A percentile compares a stretch with the other conserved stretches of the same genome.
Conservation (phyloP, 1,139 yeast species). For the Protomyces inouyei region DNA sequence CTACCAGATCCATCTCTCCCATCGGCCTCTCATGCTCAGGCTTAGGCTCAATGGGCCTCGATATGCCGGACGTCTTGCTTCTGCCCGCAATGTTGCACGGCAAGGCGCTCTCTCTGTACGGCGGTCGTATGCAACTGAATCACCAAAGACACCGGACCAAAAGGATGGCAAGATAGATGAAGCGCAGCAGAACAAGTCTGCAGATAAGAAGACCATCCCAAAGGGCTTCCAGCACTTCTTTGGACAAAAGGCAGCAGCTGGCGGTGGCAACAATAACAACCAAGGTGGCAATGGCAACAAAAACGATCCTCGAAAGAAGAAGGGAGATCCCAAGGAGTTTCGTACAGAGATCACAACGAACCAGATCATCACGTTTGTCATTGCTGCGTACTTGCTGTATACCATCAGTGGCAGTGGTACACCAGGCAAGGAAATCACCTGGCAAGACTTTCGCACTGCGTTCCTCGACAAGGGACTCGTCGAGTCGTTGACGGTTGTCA, state of each 20-base stretch:
- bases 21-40: background rate
- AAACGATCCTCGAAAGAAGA: conserved; percentile 21
- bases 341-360: conserved; percentile 25
- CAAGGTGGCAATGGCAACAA: conserved; percentile 2
- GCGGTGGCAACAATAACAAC: background rate
- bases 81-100: background rate
- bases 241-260: conserved; percentile 18
- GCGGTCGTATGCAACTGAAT: conserved; percentile 21
- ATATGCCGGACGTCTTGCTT: background rate
- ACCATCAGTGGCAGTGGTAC: conserved; percentile 29
- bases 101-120: background rate
- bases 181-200: background rate
- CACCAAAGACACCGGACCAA: conserved; percentile 23
- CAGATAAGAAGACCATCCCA: conserved; percentile 17
- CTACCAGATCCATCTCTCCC: background rate
- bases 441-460: conserved; percentile 83
- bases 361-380: conserved; percentile 11
- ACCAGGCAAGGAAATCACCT: conserved; percentile 52
- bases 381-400: conserved; percentile 25
- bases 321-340: conserved; percentile 15
- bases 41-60: conserved; percentile 16
- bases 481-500: conserved; percentile 66
- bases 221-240: conserved; percentile 28
- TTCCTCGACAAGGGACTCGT: conserved; percentile 83
- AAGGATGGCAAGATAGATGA: conserved; percentile 19